These are phyloP conservation scores for Wickerhamiella infanticola DNA, from an alignment of 1,139 yeast species.

Conservation along the genomic window DNA sequence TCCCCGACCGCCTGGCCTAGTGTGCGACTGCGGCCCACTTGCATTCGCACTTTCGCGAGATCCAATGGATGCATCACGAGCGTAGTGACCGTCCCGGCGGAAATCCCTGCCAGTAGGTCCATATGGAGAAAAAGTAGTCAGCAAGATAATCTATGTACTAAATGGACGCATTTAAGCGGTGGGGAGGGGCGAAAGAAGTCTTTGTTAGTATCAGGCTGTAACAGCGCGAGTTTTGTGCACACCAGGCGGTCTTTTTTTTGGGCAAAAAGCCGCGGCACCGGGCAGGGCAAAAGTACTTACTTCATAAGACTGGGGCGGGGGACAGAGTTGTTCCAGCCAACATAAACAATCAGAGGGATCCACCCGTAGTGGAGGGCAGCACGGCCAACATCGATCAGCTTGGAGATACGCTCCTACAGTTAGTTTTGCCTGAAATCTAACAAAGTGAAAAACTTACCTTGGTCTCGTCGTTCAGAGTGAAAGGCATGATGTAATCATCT, in stretches of 20 bases:
- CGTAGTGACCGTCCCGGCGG: constrained; percentile 76
- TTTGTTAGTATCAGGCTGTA: constrained; percentile 8
- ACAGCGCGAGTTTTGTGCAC: neutral
- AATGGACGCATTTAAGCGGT: constrained; percentile 34
- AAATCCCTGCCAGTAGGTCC: constrained; percentile 59
- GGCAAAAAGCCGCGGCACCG: neutral
- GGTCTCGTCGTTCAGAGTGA: constrained; percentile 33
- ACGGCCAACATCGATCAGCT: constrained; percentile 68
- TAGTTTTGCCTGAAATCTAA: constrained; percentile 1
- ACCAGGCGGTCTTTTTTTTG: neutral
- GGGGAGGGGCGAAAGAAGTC: constrained; percentile 55
- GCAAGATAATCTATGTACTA: constrained; percentile 2
- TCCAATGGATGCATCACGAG: constrained; percentile 79
- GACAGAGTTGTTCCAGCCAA: constrained; percentile 75
- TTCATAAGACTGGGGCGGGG: constrained; percentile 73
- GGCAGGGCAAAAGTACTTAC: constrained; percentile 19
- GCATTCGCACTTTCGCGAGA: constrained; percentile 66
- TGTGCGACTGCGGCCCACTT: constrained; percentile 23
- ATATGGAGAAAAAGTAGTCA: neutral
- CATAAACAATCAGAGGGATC: constrained; percentile 84
- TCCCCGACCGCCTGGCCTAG: constrained; percentile 6
- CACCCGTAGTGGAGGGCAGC: constrained; percentile 90
- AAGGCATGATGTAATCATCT: constrained; percentile 20
- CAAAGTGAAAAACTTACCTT: constrained; percentile 21
- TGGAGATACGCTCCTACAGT: constrained; percentile 60